Evolutionary conservation across 805 yeast genomes (phyloP), one percentile per base, ranked within the genome.

Genomic region (Yarrowia bubula): DNA sequence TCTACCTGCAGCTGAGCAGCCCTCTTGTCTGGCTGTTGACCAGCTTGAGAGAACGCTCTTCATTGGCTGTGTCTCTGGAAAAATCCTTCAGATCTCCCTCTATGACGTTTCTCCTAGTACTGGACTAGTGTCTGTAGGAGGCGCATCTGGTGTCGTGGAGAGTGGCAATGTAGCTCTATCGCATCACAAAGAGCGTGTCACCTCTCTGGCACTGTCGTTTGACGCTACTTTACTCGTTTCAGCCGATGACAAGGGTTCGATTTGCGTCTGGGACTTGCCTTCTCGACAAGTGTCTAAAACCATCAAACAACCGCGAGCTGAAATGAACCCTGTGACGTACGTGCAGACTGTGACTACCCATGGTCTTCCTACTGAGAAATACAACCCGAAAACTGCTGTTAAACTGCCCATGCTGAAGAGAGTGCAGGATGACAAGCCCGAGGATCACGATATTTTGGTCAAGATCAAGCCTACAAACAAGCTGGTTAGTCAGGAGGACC

Each of bases 1-100:
- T n/a, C 75, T 88, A 31, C 83, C 87, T 3, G 64, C 64, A 4
- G 46, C 57, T 8, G 72, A 75, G 17, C 81, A 88, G 0, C 81
- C 90, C 10, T 80, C 81, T 31, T 76, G 87, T 17, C 65, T 93
- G 6, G 80, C 84, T 0, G 76, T 83, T 6, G 98, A 93, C 74
- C 91, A 96, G 0, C 90, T 92, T 0, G 90, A 86, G 70, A 80
- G 98, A 70, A 81, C 85, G 1, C 66, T 89, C 1, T 93, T 88
- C 72, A 83, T 83, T 8, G 98, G 97, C 1, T 75, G 88, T 14
- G 70, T 76, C 1, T 81, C 84, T 67, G 97, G 97, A 11, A 70
- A 76, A 13, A 81, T 90, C 46, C 79, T 87, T 67, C 73, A 78
- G 41, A 80, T 89, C 5, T 83, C 86, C 8, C 74, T 89, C 57